Percentiles rank a stretch among this genome's conserved stretches.
phyloP scores from a whole-genome alignment of 768 basidiomycete genomes.

The Gyrodon lividus region DNA sequence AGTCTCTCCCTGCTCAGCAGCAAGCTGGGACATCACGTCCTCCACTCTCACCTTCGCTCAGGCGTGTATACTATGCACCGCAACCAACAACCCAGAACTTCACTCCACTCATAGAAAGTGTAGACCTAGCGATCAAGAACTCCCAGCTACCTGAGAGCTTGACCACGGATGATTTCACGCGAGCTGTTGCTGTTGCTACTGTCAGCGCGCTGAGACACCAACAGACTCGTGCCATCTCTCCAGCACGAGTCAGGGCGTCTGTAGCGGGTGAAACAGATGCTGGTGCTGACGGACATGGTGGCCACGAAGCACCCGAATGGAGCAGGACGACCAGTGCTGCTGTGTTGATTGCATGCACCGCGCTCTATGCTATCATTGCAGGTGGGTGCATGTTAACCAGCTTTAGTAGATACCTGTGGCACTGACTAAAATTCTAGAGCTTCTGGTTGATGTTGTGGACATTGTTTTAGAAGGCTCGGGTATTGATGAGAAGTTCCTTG shows the following conservation, averaged over 20 bases:
- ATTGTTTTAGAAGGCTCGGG: conserved; percentile 87
- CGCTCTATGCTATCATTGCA: conserved; percentile 92
- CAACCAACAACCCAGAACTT: conserved; percentile 37
- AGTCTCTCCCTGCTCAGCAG: conserved; percentile 18
- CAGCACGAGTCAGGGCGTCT: conserved; percentile 45
- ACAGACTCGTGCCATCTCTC: conserved; percentile 52
- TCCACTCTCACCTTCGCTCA: conserved; percentile 44
- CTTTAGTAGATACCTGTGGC: background rate
- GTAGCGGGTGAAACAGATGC: conserved; percentile 38
- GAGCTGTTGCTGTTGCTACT: conserved; percentile 92
- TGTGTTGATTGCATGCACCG: conserved; percentile 86
- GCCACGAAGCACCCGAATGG: conserved; percentile 97
- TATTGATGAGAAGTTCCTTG: conserved; percentile 97
- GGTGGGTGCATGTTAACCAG: conserved; percentile 56
- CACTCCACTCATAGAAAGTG: conserved; percentile 73
- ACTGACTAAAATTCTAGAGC: conserved; percentile 50
- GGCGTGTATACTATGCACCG: conserved; percentile 59
- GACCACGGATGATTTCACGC: conserved; percentile 86
- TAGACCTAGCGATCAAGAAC: conserved; percentile 74
- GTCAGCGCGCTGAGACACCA: conserved; percentile 88
- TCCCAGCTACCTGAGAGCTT: conserved; percentile 56
- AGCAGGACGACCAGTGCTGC: conserved; percentile 86
- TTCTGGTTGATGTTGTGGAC: conserved; percentile 94
- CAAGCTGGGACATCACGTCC: conserved; percentile 16
- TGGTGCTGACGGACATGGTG: conserved; percentile 62